Conservation (phyloP, 2,329 filamentous ascomycete genomes). For the Phialemoniopsis sp. region DNA sequence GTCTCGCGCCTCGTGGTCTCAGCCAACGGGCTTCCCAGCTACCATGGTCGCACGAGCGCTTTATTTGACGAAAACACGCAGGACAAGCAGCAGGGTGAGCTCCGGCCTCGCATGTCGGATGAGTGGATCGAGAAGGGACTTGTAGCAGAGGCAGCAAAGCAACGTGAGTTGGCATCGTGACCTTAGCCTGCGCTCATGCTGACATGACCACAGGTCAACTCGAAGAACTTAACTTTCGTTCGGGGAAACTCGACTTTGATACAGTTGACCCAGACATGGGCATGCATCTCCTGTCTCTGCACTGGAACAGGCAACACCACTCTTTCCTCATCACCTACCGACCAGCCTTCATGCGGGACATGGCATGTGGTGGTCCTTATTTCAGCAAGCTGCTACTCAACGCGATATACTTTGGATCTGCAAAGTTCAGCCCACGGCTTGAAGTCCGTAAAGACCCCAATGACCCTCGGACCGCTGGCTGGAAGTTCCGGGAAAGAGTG, state of each 20-base stretch:
- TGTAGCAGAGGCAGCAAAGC: slow-evolving; percentile 40
- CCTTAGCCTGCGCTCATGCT: neutral
- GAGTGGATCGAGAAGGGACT: slow-evolving; percentile 39
- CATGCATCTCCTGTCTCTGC: slow-evolving; percentile 44
- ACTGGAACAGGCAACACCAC: slow-evolving; percentile 51
- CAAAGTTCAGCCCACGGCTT: slow-evolving; percentile 38
- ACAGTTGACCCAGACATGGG: slow-evolving; percentile 47
- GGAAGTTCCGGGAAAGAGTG: slow-evolving; percentile 40
- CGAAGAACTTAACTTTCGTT: slow-evolving; percentile 39
- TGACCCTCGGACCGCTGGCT: slow-evolving; percentile 43
- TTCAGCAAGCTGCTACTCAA: slow-evolving; percentile 37
- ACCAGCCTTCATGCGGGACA: slow-evolving; percentile 46
- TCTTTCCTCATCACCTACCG: slow-evolving; percentile 44
- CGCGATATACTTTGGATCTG: slow-evolving; percentile 9
- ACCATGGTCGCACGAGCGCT: slow-evolving; percentile 44
- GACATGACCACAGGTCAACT: slow-evolving; percentile 30
- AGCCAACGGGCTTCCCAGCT: slow-evolving; percentile 35
- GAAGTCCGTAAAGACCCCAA: slow-evolving; percentile 34
- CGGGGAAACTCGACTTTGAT: slow-evolving; percentile 48
- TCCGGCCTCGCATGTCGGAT: slow-evolving; percentile 19
- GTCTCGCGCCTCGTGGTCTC: slow-evolving; percentile 29
- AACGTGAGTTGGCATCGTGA: slow-evolving; percentile 21
- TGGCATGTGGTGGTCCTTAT: slow-evolving; percentile 50
- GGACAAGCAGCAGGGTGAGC: slow-evolving; percentile 10
- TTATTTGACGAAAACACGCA: slow-evolving; percentile 35